Conservation (phyloP, 1,139 yeast species). For the Scheffersomyces cryptocercus region DNA sequence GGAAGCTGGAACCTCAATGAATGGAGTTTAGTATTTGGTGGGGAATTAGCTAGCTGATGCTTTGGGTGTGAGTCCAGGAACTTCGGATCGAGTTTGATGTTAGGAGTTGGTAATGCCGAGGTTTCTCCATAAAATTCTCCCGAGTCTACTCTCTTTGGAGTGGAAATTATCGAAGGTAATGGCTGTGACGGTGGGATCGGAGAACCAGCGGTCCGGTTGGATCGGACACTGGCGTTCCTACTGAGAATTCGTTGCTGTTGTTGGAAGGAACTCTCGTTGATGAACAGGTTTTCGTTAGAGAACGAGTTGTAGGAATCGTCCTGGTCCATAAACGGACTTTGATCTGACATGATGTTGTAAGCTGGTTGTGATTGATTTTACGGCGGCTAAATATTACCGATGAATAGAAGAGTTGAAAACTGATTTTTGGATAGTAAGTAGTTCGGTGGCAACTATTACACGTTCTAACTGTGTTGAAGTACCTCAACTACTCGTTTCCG, state of each 20-base stretch:
- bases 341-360: slow-evolving; percentile 4
- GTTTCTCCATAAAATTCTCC: slow-evolving; percentile 4
- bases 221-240: slow-evolving; percentile 4
- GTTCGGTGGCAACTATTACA: too few relatives aligned
- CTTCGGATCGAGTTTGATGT: slow-evolving; percentile 16
- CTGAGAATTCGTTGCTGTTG: slow-evolving; percentile 2
- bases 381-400: too few relatives aligned
- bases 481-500: too few relatives aligned
- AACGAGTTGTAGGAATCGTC: slow-evolving; percentile 8
- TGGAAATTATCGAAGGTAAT: background rate
- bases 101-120: slow-evolving; percentile 31
- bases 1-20: slow-evolving; percentile 12
- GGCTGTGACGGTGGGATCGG: background rate
- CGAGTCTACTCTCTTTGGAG: background rate
- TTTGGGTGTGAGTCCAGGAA: slow-evolving; percentile 3
- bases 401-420: too few relatives aligned
- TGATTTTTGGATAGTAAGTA: too few relatives aligned
- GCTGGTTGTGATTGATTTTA: background rate
- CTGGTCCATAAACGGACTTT: slow-evolving; percentile 16
- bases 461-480: too few relatives aligned
- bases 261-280: slow-evolving; percentile 5
- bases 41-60: too few relatives aligned
- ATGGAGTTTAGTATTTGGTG: background rate
- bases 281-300: slow-evolving; percentile 5
- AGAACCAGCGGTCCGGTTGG: slow-evolving; percentile 4